phyloP scores from a whole-genome alignment of 1,284 basidiomycete genomes.

The Trichosporon sp. region DNA sequence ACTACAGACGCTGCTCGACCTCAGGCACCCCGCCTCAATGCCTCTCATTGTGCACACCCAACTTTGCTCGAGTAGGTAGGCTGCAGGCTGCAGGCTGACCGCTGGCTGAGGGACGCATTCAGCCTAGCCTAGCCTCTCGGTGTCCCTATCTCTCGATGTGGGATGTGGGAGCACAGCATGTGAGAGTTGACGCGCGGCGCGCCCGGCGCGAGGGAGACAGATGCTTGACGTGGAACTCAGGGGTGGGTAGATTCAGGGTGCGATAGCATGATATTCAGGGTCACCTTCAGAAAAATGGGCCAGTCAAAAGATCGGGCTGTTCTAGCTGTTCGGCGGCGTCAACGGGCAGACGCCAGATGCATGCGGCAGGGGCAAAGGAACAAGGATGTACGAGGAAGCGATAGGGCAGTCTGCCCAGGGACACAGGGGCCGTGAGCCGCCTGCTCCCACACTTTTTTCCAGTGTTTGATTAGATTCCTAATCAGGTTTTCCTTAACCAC shows the following conservation, averaged over 20 bases:
- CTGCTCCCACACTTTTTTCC: neutral
- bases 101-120: slow-evolving; percentile 2
- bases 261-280: slow-evolving; percentile 16
- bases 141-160: slow-evolving; percentile 4
- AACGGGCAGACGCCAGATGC: too few relatives aligned
- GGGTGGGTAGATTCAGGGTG: neutral
- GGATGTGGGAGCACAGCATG: slow-evolving; percentile 4
- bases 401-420: neutral
- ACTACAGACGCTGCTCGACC: neutral
- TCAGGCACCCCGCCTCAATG: slow-evolving; percentile 3
- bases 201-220: neutral
- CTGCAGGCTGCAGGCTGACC: neutral
- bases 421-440: neutral
- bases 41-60: neutral
- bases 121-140: neutral
- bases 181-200: neutral
- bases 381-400: neutral
- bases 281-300: neutral
- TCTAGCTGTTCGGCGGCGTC: too few relatives aligned
- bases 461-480: neutral
- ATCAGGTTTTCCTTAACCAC: neutral
- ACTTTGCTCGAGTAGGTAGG: neutral
- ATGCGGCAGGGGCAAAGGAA: neutral
- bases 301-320: neutral
- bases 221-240: slow-evolving; percentile 15